Evolutionary conservation across 306 rosid species (phyloP), one percentile per base, ranked within the genome.

Genomic region (Pyrus betulifolia): DNA sequence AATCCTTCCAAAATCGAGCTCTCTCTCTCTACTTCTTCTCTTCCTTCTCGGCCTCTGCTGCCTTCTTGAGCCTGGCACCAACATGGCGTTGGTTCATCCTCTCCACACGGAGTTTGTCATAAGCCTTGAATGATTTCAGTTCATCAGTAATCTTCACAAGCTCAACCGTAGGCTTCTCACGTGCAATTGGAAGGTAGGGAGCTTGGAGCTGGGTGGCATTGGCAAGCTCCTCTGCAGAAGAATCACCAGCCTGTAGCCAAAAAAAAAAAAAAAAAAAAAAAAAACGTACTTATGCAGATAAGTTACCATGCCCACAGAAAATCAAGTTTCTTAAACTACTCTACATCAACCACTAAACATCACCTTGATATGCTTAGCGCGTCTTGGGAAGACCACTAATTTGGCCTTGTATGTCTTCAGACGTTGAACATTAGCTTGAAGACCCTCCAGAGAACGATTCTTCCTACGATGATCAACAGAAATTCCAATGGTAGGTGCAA

Each of bases 11-110:
- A 57, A 40, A 9, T 15, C 22, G 8, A 23, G 21, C 66, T 59
- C 33, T 30, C 31, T 28, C 45, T 49, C 45, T 73, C 42, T 74
- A 88, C 68, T 86, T 88, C 84, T 88, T 86, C 8, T 88, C 91
- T 65, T 88, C 91, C 82, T 88, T 88, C 88, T 88, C 91, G 35
- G 91, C 91, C 66, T 88, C 92, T 0, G 89, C 89, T 4, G 89
- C 92, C 60, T 4, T 88, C 92, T 88, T 88, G 72, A 80, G 42
- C 79, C 89, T 81, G 8, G 71, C 85, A 55, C 92, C 92, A 0
- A 82, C 62, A 66, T 84, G 87, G 6, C 89, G 85, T 10, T 44
- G 19, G 54, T 88, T 88, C 12, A 69, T 74, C 23, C 89, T 67
- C 75, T 88, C 92, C 3, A 86, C 8, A 7, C 92, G 89, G 18